These are phyloP conservation scores for Polytrichum formosum DNA, from an alignment of 225 moss, liverwort and hornwort genomes.

Conservation along the genomic window DNA sequence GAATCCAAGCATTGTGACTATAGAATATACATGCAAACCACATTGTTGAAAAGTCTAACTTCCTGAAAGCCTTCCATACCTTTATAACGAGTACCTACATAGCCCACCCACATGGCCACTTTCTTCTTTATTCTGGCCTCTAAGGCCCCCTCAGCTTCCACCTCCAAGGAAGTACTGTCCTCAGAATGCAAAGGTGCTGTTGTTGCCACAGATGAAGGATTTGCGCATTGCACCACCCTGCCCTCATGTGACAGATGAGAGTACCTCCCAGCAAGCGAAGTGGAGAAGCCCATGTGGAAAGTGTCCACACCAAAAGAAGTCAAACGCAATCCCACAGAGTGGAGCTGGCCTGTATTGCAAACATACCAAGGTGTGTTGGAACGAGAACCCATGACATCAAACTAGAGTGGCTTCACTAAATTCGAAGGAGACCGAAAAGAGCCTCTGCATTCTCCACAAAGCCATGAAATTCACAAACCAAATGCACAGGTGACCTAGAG, in stretches of 20 bases:
- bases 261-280: background rate
- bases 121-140: conserved; percentile 59
- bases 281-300: background rate
- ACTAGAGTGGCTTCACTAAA: background rate
- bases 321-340: background rate
- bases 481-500: background rate
- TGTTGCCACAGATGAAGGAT: background rate
- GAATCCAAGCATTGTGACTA: no score
- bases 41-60: no score
- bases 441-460: background rate
- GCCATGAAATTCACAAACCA: no score
- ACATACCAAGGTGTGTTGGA: background rate
- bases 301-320: background rate
- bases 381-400: background rate
- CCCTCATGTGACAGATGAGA: background rate
- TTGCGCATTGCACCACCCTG: background rate
- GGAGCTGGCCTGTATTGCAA: background rate
- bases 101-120: conserved; percentile 92
- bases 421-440: background rate
- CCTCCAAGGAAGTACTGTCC: background rate
- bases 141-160: background rate
- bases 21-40: no score
- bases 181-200: background rate
- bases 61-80: conserved; percentile 19
- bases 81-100: conserved; percentile 84